Conservation (phyloP, 768 basidiomycete species). For the Boletales sp. region DNA sequence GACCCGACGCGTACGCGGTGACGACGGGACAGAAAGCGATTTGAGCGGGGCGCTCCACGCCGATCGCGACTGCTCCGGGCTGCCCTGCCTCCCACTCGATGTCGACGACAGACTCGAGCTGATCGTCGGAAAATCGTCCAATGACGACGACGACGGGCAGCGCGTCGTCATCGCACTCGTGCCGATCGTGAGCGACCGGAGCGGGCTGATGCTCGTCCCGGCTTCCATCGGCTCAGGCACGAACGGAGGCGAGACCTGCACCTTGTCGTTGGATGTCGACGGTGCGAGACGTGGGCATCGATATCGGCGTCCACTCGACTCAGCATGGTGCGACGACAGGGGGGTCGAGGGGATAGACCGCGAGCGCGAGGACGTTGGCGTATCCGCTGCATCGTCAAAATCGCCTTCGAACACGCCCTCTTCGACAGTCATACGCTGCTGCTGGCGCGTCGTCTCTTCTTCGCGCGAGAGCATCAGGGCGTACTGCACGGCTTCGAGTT, state of each 20-base stretch:
- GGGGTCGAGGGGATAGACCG: slow-evolving; percentile 7
- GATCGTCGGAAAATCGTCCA: slow-evolving; percentile 33
- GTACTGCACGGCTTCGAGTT: slow-evolving; percentile 75
- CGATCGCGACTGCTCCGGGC: slow-evolving; percentile 19
- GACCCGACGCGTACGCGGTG: slow-evolving; percentile 13
- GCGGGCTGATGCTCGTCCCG: slow-evolving; percentile 33
- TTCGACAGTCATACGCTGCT: slow-evolving; percentile 28
- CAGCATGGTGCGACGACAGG: slow-evolving; percentile 1
- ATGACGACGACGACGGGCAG: slow-evolving; percentile 19
- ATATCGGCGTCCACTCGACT: slow-evolving; percentile 15
- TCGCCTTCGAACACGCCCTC: slow-evolving; percentile 59
- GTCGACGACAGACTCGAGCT: slow-evolving; percentile 28
- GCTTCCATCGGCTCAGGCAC: slow-evolving; percentile 56
- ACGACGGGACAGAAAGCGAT: slow-evolving; percentile 8
- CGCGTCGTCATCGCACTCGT: slow-evolving; percentile 6
- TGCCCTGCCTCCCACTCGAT: slow-evolving; percentile 19
- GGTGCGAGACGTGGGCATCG: slow-evolving; percentile 27
- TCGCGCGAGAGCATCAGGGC: slow-evolving; percentile 83
- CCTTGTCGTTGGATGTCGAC: slow-evolving; percentile 44
- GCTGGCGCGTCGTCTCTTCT: slow-evolving; percentile 41
- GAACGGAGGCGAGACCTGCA: slow-evolving; percentile 52
- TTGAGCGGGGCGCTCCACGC: slow-evolving; percentile 41
- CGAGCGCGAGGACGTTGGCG: slow-evolving; percentile 16
- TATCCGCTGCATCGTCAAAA: slow-evolving; percentile 21
- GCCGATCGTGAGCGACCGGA: slow-evolving; percentile 9